Conservation (phyloP, 2,329 filamentous ascomycete species). For the Ophiocordyceps camponoti-floridani region DNA sequence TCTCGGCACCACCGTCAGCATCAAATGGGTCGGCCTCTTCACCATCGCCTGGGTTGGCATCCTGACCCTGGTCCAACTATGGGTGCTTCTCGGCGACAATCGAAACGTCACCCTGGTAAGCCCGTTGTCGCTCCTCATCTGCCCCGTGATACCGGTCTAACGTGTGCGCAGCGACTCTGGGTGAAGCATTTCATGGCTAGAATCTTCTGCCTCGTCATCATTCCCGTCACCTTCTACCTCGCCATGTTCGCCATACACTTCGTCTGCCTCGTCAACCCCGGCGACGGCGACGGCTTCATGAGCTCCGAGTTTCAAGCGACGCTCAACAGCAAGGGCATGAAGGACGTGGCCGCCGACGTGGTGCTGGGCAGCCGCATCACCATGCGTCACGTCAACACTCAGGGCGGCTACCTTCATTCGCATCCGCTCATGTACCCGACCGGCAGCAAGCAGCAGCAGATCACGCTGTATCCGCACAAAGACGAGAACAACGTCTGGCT, state of each 20-base stretch:
- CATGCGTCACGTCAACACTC: constrained; percentile 88
- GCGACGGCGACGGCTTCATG: constrained; percentile 98
- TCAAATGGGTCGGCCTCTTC: constrained; percentile 98
- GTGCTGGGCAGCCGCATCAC: constrained; percentile 72
- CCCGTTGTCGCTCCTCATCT: constrained; percentile 1
- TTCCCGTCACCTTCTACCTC: constrained; percentile 83
- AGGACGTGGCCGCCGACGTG: constrained; percentile 83
- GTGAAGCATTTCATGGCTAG: constrained; percentile 90
- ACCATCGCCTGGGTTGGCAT: constrained; percentile 95
- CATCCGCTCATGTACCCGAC: constrained; percentile 95
- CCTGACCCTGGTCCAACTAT: constrained; percentile 81
- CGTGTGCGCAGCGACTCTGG: constrained; percentile 44
- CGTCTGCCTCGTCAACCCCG: constrained; percentile 78
- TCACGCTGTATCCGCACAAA: constrained; percentile 96
- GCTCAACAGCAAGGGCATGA: constrained; percentile 91
- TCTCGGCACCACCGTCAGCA: constrained; percentile 78
- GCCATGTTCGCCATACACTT: constrained; percentile 97
- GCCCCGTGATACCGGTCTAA: constrained; percentile 4
- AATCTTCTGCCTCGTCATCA: constrained; percentile 76
- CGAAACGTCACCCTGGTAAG: constrained; percentile 64
- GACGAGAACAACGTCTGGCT: constrained; percentile 96
- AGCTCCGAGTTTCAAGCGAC: constrained; percentile 98
- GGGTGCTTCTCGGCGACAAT: constrained; percentile 81
- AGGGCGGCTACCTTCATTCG: constrained; percentile 93
- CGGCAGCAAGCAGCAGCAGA: constrained; percentile 95